A percentile compares a stretch with the other conserved stretches of the same genome.
Conservation (phyloP, 1,284 basidiomycete species). For the Melampsora americana region DNA sequence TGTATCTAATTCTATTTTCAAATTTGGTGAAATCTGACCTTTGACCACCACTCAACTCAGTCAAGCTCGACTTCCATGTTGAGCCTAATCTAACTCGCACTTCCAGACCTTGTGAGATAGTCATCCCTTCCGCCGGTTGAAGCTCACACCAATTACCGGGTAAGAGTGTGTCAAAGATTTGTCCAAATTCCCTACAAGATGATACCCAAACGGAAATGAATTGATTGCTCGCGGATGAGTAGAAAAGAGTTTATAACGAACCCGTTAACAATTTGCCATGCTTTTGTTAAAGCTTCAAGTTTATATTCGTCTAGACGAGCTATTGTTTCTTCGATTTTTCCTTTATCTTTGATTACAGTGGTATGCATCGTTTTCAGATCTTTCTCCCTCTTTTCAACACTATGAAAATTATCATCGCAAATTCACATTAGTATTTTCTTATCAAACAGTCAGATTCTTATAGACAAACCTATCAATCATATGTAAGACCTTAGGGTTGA, state of each 20-base stretch:
- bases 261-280: conserved; percentile 93
- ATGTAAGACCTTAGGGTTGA: conserved; percentile 91
- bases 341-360: conserved; percentile 87
- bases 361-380: conserved; percentile 81
- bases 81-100: conserved; percentile 91
- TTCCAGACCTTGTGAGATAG: conserved; percentile 89
- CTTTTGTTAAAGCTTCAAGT: conserved; percentile 84
- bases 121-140: conserved; percentile 86
- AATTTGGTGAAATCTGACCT: conserved; percentile 61
- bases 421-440: neutral
- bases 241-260: conserved; percentile 55
- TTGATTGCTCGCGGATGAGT: neutral
- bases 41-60: conserved; percentile 95
- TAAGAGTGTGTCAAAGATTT: conserved; percentile 90
- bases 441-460: neutral
- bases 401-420: conserved; percentile 52
- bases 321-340: conserved; percentile 93
- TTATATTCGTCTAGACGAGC: conserved; percentile 91
- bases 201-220: neutral
- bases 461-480: conserved; percentile 79
- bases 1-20: conserved; percentile 4
- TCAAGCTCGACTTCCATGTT: conserved; percentile 96
- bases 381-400: conserved; percentile 90
- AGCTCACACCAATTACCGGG: conserved; percentile 96
- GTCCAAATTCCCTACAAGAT: conserved; percentile 79